phyloP scores from a whole-genome alignment of 495 filamentous ascomycete species.

The Aspergillus saccharolyticus region DNA sequence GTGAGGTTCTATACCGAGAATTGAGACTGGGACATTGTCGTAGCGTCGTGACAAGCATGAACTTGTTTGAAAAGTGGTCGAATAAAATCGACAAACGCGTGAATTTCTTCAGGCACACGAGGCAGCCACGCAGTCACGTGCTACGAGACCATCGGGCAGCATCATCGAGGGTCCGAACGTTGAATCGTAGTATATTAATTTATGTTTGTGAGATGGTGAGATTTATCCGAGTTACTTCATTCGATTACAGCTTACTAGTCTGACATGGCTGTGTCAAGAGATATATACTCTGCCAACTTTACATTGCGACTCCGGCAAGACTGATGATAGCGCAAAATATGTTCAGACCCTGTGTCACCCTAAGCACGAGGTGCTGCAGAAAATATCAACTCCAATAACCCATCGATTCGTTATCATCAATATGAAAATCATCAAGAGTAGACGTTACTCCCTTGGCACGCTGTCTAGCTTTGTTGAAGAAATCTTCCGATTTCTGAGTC shows the following conservation, averaged over 20 bases:
- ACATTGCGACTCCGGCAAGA: no score
- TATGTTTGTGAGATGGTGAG: no score
- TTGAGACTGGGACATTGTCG: neutral
- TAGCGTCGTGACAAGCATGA: neutral
- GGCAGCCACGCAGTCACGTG: constrained; percentile 41
- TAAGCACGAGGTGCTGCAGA: neutral
- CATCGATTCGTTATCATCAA: constrained; percentile 18
- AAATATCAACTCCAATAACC: neutral
- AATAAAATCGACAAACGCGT: constrained; percentile 16
- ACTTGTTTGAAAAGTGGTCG: neutral
- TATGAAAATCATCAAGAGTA: constrained; percentile 29
- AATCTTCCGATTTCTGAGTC: constrained; percentile 27
- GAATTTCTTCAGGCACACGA: constrained; percentile 20
- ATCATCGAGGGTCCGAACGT: neutral
- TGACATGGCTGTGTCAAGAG: no score
- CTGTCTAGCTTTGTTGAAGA: constrained; percentile 33
- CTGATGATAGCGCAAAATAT: neutral
- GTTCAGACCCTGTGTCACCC: neutral
- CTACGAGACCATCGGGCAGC: constrained; percentile 9
- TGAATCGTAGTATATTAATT: no score
- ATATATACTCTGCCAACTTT: no score
- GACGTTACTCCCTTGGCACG: constrained; percentile 33
- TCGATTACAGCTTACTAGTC: no score
- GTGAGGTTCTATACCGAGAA: neutral
- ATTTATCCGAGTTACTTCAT: no score